These are phyloP conservation scores for Thyridium curvatum DNA, from an alignment of 2,329 filamentous ascomycete genomes.

Conservation along the genomic window DNA sequence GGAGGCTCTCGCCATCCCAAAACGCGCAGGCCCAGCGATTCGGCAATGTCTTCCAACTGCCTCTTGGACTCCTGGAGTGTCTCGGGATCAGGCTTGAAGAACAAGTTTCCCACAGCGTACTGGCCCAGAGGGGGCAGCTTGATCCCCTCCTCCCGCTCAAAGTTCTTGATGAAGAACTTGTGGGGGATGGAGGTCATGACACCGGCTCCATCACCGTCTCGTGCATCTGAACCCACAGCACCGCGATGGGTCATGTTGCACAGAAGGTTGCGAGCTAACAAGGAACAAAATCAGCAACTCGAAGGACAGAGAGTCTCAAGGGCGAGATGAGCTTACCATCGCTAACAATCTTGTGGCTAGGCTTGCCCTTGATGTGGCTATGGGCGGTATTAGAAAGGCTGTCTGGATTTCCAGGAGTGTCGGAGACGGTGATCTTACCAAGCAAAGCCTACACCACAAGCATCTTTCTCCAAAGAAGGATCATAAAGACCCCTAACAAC, in stretches of 20 bases:
- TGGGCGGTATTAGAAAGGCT: conserved; percentile 8
- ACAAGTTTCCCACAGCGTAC: conserved; percentile 95
- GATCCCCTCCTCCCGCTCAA: conserved; percentile 83
- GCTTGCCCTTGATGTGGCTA: conserved; percentile 93
- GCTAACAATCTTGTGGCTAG: conserved; percentile 97
- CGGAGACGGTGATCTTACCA: conserved; percentile 55
- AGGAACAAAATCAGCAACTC: conserved; percentile 3
- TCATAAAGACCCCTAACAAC: conserved; percentile 74
- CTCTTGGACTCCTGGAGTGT: conserved; percentile 83
- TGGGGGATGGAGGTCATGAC: conserved; percentile 99
- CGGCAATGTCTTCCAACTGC: conserved; percentile 90
- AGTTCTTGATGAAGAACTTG: conserved; percentile 98
- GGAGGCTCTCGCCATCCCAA: conserved; percentile 96
- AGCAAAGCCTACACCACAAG: conserved; percentile 97
- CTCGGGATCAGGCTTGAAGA: conserved; percentile 95
- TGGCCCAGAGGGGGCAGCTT: conserved; percentile 83
- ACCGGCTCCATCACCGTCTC: conserved; percentile 96
- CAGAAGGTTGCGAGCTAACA: conserved; percentile 76
- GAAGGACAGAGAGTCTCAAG: neutral
- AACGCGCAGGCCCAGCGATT: conserved; percentile 79
- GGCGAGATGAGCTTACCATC: conserved; percentile 65
- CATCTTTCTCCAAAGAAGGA: conserved; percentile 95
- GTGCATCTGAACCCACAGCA: conserved; percentile 93
- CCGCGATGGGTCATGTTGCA: conserved; percentile 99
- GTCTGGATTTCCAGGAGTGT: neutral